Conservation (phyloP, 495 filamentous ascomycete species). For the Penicillium macrosclerotiorum region DNA sequence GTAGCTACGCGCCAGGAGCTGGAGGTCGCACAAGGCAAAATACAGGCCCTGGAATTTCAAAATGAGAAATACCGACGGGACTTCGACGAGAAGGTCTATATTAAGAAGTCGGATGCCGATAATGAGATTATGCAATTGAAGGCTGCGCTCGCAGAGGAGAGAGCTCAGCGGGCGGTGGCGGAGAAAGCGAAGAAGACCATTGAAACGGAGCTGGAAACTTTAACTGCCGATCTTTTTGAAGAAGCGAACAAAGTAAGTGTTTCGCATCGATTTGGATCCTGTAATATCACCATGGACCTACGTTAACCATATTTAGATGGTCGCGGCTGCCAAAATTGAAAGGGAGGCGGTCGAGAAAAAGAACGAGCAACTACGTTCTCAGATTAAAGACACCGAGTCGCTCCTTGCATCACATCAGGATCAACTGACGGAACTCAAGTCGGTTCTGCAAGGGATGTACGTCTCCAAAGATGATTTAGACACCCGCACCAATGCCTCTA, state of each 20-base stretch:
- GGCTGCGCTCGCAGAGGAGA: constrained; percentile 63
- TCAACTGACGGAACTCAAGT: constrained; percentile 86
- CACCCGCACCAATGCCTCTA: constrained; percentile 53
- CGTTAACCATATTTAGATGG: constrained; percentile 67
- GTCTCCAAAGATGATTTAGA: constrained; percentile 67
- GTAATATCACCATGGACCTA: background rate
- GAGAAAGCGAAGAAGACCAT: constrained; percentile 74
- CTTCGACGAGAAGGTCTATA: constrained; percentile 68
- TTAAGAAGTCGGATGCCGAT: constrained; percentile 65
- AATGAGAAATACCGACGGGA: constrained; percentile 69
- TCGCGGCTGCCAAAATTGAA: constrained; percentile 72
- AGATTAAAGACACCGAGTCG: constrained; percentile 80
- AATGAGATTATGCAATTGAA: constrained; percentile 68
- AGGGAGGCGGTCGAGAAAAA: constrained; percentile 72
- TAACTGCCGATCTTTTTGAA: constrained; percentile 89
- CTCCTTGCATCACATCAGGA: constrained; percentile 88
- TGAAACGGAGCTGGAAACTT: constrained; percentile 79
- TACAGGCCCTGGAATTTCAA: constrained; percentile 65
- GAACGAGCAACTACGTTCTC: constrained; percentile 74
- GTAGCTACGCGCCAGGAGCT: constrained; percentile 79
- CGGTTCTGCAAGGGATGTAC: constrained; percentile 86
- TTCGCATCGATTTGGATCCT: background rate
- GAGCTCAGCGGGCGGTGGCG: constrained; percentile 50
- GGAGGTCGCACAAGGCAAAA: constrained; percentile 65
- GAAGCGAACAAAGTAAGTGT: constrained; percentile 78